Evolutionary conservation across 176 grass and related monocot genomes (phyloP), one percentile per base, ranked within the genome.

Genomic region (Calamus simplicifolius): DNA sequence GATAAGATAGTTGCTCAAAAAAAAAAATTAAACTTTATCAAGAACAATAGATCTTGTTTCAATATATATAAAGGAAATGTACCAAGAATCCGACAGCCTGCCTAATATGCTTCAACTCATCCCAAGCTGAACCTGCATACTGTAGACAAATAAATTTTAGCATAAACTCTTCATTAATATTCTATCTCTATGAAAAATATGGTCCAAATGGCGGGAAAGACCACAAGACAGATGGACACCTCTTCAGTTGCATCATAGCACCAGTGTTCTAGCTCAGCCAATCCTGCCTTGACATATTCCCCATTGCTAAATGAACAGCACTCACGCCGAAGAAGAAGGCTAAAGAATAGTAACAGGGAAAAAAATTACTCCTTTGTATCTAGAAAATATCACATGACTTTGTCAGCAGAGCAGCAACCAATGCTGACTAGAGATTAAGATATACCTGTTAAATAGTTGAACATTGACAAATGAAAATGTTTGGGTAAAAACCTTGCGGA

Each of bases 51-150:
- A 67, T 27, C 13, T 27, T 16, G 49, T 64, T 30, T 6, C 26
- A 19, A 12, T 53, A 10, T 27, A 31, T 25, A 31, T 25, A 74
- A 66, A 19, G 56, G 74, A 77, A 49, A 53, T 53, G 57, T 70
- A 95, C 90, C 90, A 95, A 48, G 74, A 89, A 95, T 69, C 88
- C 90, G 27, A 95, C 79, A 75, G 90, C 90, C 62, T 95, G 90
- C 69, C 75, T 81, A 27, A 83, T 95, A 72, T 95, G 85, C 73
- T 68, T 80, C 68, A 95, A 68, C 59, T 87, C 85, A 19, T 83
- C 86, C 85, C 82, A 95, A 26, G 79, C 73, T 75, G 79, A 75
- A 80, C 82, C 82, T 55, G 80, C 79, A 80, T 83, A 83, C 90
- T 95, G 79, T 38, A 17, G 57, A 25, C 66, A 69, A 71, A 69